A percentile compares a stretch with the other conserved stretches of the same genome.
Conservation (phyloP, 2,329 filamentous ascomycete genomes). For the Orbilia brochopaga region DNA sequence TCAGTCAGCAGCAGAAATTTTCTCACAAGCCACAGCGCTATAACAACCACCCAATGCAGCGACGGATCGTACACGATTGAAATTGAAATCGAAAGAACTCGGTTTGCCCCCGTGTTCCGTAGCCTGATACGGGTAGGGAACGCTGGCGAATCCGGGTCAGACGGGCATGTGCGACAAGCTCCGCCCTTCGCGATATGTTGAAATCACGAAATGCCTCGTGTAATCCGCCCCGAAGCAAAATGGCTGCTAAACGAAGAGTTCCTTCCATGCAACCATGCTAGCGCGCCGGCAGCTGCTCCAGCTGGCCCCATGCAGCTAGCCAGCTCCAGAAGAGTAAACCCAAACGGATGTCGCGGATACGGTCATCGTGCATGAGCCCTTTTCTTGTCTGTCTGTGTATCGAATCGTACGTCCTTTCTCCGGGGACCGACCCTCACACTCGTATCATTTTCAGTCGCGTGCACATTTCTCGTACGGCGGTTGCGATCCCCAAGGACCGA, state of each 20-base stretch:
- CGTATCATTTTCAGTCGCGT: too few species aligned
- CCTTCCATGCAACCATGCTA: conserved; percentile 47
- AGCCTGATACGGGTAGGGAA: conserved; percentile 20
- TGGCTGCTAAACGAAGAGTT: conserved; percentile 42
- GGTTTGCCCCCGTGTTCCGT: conserved; percentile 17
- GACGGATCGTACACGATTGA: too few species aligned
- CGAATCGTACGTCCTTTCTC: too few species aligned
- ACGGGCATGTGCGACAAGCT: conserved; percentile 32
- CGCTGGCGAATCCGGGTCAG: conserved; percentile 13
- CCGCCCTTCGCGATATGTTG: not conserved
- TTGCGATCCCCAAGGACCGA: too few species aligned
- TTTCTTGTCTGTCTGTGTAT: conserved; percentile 6
- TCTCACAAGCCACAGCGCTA: too few species aligned
- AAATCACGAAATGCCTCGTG: not conserved
- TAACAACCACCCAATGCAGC: too few species aligned
- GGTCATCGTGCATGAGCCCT: conserved; percentile 19
- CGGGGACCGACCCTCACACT: not conserved
- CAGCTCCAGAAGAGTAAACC: conserved; percentile 19
- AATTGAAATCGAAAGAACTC: not conserved
- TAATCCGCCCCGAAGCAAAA: not conserved
- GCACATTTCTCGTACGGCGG: conserved; percentile 1
- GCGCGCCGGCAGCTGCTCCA: not conserved
- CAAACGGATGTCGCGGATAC: conserved; percentile 49
- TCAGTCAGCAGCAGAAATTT: too few species aligned
- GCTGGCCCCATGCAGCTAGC: not conserved